Evolutionary conservation across 352 stramenopile species (phyloP).

Genomic region (Phytophthora litchii): DNA sequence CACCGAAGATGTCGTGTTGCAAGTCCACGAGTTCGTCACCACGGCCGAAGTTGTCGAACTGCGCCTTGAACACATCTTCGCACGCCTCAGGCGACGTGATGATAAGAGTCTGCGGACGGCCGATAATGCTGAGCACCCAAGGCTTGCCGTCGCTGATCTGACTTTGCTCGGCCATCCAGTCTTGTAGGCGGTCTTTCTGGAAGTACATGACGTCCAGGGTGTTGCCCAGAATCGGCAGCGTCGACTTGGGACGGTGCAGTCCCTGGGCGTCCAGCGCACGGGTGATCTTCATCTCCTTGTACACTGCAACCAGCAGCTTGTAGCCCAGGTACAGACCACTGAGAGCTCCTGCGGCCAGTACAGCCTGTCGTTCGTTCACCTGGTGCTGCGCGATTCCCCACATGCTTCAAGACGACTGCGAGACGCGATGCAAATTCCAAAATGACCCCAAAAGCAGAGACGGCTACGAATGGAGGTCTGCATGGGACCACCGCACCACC

Average conservation of each 20-base stretch:
- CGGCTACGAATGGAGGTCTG: too few relatives aligned
- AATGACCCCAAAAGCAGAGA: conserved; percentile 9
- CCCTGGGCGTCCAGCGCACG: conserved; percentile 26
- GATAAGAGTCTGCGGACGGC: conserved; percentile 38
- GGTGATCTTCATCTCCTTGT: conserved; percentile 10
- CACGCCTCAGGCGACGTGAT: conserved; percentile 36
- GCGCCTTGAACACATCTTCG: conserved; percentile 40
- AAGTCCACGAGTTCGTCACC: conserved; percentile 31
- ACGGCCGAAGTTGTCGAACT: conserved; percentile 56
- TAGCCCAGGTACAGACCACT: conserved; percentile 21
- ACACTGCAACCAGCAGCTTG: conserved; percentile 11
- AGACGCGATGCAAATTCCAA: conserved; percentile 3
- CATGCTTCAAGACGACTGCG: conserved; percentile 7
- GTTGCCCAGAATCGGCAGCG: conserved; percentile 42
- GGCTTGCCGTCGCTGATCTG: conserved; percentile 37
- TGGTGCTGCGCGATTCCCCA: conserved; percentile 17
- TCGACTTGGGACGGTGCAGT: conserved; percentile 31
- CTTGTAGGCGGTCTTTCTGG: conserved; percentile 47
- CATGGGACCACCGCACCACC: too few relatives aligned
- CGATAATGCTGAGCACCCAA: conserved; percentile 50
- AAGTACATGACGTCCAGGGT: conserved; percentile 42
- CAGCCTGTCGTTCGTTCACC: conserved; percentile 14
- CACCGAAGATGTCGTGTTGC: conserved; percentile 48
- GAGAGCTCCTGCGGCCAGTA: conserved; percentile 7
- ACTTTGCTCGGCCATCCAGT: conserved; percentile 63